These are phyloP conservation scores for Calonectria honghensis DNA, from an alignment of 2,329 filamentous ascomycete species.

Conservation along the genomic window DNA sequence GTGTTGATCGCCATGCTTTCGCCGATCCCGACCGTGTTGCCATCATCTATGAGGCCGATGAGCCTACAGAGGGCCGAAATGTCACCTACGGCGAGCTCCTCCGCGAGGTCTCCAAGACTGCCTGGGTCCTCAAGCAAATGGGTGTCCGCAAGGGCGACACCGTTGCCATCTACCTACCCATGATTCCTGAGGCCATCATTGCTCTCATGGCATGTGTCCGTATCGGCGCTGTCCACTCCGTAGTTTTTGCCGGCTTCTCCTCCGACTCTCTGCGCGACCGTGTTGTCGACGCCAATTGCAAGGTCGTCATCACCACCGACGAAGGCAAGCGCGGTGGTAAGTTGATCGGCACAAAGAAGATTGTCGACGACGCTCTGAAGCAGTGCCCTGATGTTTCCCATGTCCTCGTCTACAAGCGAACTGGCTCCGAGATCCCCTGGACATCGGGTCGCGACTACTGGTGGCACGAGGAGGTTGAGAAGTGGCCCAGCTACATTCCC, in stretches of 20 bases:
- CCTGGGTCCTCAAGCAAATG: conserved; percentile 94
- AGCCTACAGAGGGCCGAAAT: conserved; percentile 88
- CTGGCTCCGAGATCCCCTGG: conserved; percentile 93
- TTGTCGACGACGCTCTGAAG: conserved; percentile 97
- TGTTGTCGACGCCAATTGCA: conserved; percentile 91
- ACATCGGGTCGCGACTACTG: conserved; percentile 91
- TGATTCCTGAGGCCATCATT: conserved; percentile 97
- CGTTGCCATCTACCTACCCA: conserved; percentile 96
- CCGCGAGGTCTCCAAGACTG: conserved; percentile 90
- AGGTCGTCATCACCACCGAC: conserved; percentile 96
- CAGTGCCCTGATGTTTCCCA: conserved; percentile 92
- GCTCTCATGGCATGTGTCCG: conserved; percentile 93
- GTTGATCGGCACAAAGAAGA: conserved; percentile 98
- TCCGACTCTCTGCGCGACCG: conserved; percentile 96
- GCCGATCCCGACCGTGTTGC: conserved; percentile 94
- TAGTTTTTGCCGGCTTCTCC: conserved; percentile 98
- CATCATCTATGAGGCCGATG: conserved; percentile 99
- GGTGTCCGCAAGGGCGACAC: conserved; percentile 98
- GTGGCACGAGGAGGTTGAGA: conserved; percentile 99
- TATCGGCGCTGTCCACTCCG: conserved; percentile 97
- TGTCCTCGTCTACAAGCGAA: conserved; percentile 95
- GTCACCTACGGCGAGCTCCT: conserved; percentile 96
- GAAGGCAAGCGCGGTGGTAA: conserved; percentile 99
- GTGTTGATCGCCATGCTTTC: conserved; percentile 96
- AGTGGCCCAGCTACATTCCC: conserved; percentile 94